Evolutionary conservation across 2,329 filamentous ascomycete species (phyloP).

Genomic region (Rasamsonia emersonii): DNA sequence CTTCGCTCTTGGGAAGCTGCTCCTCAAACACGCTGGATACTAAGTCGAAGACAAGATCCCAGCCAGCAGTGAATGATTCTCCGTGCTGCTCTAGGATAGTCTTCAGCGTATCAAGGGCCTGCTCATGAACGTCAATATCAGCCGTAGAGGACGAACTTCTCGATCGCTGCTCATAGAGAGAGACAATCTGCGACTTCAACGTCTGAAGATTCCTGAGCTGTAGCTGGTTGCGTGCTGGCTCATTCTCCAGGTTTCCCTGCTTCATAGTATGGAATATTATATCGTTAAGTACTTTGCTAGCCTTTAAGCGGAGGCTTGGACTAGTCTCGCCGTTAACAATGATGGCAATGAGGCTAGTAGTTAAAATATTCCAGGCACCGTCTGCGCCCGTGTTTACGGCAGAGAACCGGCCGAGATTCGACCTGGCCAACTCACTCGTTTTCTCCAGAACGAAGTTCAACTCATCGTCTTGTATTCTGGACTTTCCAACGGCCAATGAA

Average conservation of each 20-base stretch:
- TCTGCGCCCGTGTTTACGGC: conserved; percentile 51
- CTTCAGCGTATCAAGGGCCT: conserved; percentile 70
- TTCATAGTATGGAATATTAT: conserved; percentile 37
- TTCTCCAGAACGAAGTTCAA: conserved; percentile 57
- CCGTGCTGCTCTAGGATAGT: conserved; percentile 80
- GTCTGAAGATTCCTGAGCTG: conserved; percentile 65
- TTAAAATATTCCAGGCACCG: conserved; percentile 69
- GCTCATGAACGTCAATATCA: conserved; percentile 71
- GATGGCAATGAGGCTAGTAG: conserved; percentile 43
- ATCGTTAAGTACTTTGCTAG: conserved; percentile 54
- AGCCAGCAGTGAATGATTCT: conserved; percentile 72
- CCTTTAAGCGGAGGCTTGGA: conserved; percentile 36
- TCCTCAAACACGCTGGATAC: conserved; percentile 69
- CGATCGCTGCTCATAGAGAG: conserved; percentile 48
- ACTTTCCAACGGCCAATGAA: conserved; percentile 32
- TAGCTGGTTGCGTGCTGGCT: conserved; percentile 49
- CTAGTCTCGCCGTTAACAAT: conserved; percentile 29
- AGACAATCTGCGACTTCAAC: conserved; percentile 52
- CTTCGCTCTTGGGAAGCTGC: conserved; percentile 10
- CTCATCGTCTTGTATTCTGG: conserved; percentile 35
- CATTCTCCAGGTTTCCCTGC: conserved; percentile 25
- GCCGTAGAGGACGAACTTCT: conserved; percentile 51
- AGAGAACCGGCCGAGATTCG: conserved; percentile 68
- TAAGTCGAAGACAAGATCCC: conserved; percentile 77
- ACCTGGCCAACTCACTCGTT: conserved; percentile 60